These are phyloP conservation scores for Paraphaeosphaeria minitans DNA, from an alignment of 2,329 filamentous ascomycete genomes.

Conservation along the genomic window DNA sequence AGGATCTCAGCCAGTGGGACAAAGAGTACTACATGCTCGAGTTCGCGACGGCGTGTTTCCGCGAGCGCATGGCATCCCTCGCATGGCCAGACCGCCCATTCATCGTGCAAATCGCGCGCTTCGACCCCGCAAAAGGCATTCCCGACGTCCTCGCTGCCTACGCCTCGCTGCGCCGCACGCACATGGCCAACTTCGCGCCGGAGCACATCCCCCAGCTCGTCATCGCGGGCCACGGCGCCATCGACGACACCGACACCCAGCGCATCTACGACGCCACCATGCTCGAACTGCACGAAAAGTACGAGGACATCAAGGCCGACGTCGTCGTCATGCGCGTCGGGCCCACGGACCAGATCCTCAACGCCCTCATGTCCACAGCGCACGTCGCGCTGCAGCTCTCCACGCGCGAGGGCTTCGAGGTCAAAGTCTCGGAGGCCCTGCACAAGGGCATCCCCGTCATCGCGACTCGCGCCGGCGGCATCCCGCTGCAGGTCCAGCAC, in stretches of 20 bases:
- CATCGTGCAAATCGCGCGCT: conserved; percentile 80
- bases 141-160: conserved; percentile 78
- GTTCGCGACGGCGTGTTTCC: conserved; percentile 68
- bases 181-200: conserved; percentile 57
- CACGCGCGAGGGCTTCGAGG: conserved; percentile 81
- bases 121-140: conserved; percentile 84
- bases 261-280: conserved; percentile 75
- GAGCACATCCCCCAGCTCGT: conserved; percentile 71
- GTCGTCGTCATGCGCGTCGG: conserved; percentile 78
- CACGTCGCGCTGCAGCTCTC: conserved; percentile 79
- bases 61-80: conserved; percentile 64
- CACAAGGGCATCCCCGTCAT: conserved; percentile 82
- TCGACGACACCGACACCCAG: conserved; percentile 79
- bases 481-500: conserved; percentile 77
- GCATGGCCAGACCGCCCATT: conserved; percentile 68
- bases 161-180: conserved; percentile 69
- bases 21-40: conserved; percentile 73
- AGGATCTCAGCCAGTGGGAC: conserved; percentile 72
- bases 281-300: conserved; percentile 66
- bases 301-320: conserved; percentile 55
- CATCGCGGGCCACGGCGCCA: conserved; percentile 77
- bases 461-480: conserved; percentile 76
- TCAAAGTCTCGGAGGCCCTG: conserved; percentile 83
- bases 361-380: conserved; percentile 73
- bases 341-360: conserved; percentile 79